A percentile compares a stretch with the other conserved stretches of the same genome.
Evolutionary conservation across 1,284 basidiomycete species (phyloP).

Genomic region (Sporisorium iseilematis-ciliati): DNA sequence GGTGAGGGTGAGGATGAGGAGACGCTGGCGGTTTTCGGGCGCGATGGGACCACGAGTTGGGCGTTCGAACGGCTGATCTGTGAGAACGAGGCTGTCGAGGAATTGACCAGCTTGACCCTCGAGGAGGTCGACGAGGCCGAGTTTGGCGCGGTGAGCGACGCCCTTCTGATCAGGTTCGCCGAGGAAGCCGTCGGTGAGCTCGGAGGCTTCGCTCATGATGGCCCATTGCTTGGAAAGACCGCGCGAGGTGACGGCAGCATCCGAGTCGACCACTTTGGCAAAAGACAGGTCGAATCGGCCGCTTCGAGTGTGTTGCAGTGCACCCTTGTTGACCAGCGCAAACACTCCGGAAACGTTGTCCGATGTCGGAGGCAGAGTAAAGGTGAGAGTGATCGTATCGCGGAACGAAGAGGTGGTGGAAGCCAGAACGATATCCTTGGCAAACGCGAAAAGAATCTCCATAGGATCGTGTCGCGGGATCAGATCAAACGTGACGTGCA

Average conservation of each 20-base stretch:
- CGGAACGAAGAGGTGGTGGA: conserved; percentile 43
- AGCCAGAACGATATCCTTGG: conserved; percentile 51
- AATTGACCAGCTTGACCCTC: conserved; percentile 46
- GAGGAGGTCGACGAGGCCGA: conserved; percentile 60
- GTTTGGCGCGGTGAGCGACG: conserved; percentile 52
- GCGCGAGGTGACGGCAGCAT: conserved; percentile 49
- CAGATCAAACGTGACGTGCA: conserved; percentile 59
- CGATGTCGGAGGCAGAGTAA: conserved; percentile 52
- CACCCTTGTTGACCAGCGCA: conserved; percentile 63
- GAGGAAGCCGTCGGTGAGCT: conserved; percentile 64
- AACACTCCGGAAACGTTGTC: conserved; percentile 62
- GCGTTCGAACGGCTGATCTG: conserved; percentile 59
- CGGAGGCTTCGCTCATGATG: conserved; percentile 61
- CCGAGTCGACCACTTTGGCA: conserved; percentile 58
- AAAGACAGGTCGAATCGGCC: conserved; percentile 66
- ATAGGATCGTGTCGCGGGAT: conserved; percentile 63
- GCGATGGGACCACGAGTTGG: conserved; percentile 44
- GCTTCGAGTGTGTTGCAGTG: conserved; percentile 49
- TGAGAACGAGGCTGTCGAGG: conserved; percentile 64
- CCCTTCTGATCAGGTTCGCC: conserved; percentile 64
- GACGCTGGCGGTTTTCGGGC: conserved; percentile 47
- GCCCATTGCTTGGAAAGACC: conserved; percentile 60
- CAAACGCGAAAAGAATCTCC: conserved; percentile 40
- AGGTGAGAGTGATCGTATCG: conserved; percentile 59
- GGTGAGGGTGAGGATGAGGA: conserved; percentile 59